Percentiles rank a stretch among this genome's conserved stretches.
These are phyloP conservation scores for Mucor indicus DNA, from an alignment of 371 early-diverging fungal species.

Conservation along the genomic window DNA sequence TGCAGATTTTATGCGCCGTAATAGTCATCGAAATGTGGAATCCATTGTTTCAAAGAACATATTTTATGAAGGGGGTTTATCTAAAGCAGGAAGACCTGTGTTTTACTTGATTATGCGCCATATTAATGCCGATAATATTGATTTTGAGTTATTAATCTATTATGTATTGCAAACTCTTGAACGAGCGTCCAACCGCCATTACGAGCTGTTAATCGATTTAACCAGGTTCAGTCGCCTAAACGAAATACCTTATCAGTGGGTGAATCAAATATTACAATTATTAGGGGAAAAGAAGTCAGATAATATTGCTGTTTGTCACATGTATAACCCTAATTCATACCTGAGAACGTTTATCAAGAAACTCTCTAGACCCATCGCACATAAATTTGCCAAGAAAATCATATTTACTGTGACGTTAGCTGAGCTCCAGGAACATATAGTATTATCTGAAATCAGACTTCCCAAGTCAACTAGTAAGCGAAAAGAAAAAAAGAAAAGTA, in stretches of 20 bases:
- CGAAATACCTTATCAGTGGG: constrained; percentile 72
- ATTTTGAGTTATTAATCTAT: constrained; percentile 78
- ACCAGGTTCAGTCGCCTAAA: constrained; percentile 72
- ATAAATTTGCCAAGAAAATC: constrained; percentile 52
- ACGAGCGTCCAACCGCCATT: constrained; percentile 49
- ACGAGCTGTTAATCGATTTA: constrained; percentile 76
- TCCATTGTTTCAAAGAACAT: constrained; percentile 57
- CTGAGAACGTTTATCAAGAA: constrained; percentile 64
- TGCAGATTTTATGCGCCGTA: constrained; percentile 74
- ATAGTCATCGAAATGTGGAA: constrained; percentile 59
- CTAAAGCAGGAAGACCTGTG: constrained; percentile 74
- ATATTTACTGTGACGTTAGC: constrained; percentile 61
- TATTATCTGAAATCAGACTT: constrained; percentile 63
- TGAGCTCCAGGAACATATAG: constrained; percentile 67
- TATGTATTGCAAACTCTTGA: constrained; percentile 63
- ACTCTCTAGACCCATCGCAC: constrained; percentile 42
- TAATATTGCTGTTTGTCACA: constrained; percentile 46
- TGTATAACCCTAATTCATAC: constrained; percentile 76
- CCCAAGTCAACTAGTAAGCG: constrained; percentile 70
- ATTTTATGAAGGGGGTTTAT: constrained; percentile 75
- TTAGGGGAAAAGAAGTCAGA: constrained; percentile 57
- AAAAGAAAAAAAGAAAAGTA: background rate
- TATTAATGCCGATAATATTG: constrained; percentile 65
- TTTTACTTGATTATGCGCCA: constrained; percentile 79
- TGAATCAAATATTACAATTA: constrained; percentile 66